phyloP scores from a whole-genome alignment of 2,329 filamentous ascomycete genomes.

The Emergomyces pasteurianus region DNA sequence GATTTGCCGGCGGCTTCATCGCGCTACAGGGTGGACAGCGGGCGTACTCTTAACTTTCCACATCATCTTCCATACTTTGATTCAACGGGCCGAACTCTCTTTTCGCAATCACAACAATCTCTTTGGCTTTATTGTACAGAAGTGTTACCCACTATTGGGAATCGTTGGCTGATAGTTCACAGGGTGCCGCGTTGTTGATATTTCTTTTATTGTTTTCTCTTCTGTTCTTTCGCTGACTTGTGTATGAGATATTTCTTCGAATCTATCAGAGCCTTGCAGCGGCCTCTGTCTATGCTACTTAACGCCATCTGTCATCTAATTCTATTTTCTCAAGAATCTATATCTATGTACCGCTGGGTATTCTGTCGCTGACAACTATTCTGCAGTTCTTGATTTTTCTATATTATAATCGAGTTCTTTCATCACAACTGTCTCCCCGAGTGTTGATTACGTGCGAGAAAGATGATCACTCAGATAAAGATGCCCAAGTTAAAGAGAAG shows the following conservation, averaged over 20 bases:
- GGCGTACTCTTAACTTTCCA: constrained; percentile 12
- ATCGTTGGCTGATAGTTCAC: constrained; percentile 6
- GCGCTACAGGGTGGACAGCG: constrained; percentile 13
- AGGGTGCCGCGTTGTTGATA: constrained; percentile 11
- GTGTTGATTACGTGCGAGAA: constrained; percentile 10
- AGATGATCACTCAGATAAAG: background rate
- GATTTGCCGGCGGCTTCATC: constrained; percentile 12
- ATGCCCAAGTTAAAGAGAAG: constrained; percentile 4
- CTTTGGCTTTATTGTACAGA: constrained; percentile 12
- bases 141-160: background rate
- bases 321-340: constrained; percentile 10
- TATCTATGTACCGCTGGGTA: constrained; percentile 11
- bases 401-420: constrained; percentile 15
- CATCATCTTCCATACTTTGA: constrained; percentile 8
- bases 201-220: constrained; percentile 13
- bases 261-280: constrained; percentile 13
- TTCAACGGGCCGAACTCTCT: constrained; percentile 7
- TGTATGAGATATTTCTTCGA: constrained; percentile 18
- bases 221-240: constrained; percentile 12
- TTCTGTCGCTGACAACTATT: constrained; percentile 11
- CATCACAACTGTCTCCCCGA: constrained; percentile 11
- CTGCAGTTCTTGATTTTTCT: constrained; percentile 13
- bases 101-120: constrained; percentile 8
- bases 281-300: constrained; percentile 14
- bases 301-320: constrained; percentile 12